Conservation (phyloP, 192 early-diverging fungal species). For the Chytriomyces confervae region DNA sequence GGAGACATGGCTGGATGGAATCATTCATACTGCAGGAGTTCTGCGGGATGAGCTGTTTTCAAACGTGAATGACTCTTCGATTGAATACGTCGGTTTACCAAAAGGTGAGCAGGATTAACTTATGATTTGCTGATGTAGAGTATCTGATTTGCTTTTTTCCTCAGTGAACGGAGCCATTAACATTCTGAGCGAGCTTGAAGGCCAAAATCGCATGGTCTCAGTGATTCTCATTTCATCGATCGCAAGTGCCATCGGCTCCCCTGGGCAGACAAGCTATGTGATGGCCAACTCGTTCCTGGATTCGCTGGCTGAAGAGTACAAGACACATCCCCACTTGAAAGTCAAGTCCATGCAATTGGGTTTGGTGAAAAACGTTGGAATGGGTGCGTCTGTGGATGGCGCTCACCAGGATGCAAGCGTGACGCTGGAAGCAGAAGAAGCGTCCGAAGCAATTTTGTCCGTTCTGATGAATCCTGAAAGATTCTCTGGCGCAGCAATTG, state of each 20-base stretch:
- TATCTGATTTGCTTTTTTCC: too few species aligned
- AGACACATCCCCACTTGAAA: background rate
- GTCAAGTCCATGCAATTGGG: conserved; percentile 14
- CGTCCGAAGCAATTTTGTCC: background rate
- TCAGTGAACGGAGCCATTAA: background rate
- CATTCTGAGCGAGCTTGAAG: conserved; percentile 1
- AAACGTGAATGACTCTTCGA: background rate
- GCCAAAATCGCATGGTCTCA: background rate
- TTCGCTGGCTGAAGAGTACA: background rate
- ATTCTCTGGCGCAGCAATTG: background rate
- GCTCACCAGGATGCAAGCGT: background rate
- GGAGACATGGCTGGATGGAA: background rate
- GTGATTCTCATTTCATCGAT: conserved; percentile 20
- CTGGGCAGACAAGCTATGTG: conserved; percentile 19
- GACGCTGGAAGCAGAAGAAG: background rate
- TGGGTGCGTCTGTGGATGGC: background rate
- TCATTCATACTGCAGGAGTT: conserved; percentile 11
- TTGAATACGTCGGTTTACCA: background rate
- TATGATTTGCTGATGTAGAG: too few species aligned
- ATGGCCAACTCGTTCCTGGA: conserved; percentile 24
- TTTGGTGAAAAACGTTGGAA: conserved; percentile 20
- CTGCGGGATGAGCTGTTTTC: background rate
- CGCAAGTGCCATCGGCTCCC: conserved; percentile 3
- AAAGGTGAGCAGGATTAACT: background rate
- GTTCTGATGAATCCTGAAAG: background rate